Conservation (phyloP, 495 filamentous ascomycete species). For the Neurospora sublineolata region DNA sequence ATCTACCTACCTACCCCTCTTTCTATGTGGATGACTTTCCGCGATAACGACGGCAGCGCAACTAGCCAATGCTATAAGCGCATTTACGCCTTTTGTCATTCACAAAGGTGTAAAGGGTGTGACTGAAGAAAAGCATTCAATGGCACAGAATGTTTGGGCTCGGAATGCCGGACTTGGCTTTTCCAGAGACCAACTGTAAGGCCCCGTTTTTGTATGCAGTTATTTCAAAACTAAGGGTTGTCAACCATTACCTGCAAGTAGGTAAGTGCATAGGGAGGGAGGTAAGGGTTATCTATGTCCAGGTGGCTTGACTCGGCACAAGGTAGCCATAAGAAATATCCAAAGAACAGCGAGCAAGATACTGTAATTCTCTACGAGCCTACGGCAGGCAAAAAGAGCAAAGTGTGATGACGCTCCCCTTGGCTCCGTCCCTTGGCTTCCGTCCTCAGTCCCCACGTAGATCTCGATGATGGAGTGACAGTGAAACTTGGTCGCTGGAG, state of each 20-base stretch:
- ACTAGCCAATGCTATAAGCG: not conserved
- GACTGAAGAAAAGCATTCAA: not conserved
- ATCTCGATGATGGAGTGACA: not conserved
- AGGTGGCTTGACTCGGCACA: not conserved
- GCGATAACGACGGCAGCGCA: not conserved
- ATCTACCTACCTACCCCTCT: not conserved
- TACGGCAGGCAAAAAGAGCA: not conserved
- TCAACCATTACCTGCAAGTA: not conserved
- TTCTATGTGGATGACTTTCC: not conserved
- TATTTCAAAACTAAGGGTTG: not conserved
- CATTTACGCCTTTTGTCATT: not conserved
- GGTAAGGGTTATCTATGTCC: not conserved
- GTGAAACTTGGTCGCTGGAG: not conserved
- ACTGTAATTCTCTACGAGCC: too few species aligned
- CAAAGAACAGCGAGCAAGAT: too few species aligned
- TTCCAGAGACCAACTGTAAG: not conserved
- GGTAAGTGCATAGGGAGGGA: not conserved
- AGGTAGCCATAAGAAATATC: too few species aligned
- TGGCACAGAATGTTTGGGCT: not conserved
- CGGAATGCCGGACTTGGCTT: not conserved
- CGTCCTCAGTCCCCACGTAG: not conserved
- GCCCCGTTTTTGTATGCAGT: not conserved
- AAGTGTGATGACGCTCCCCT: not conserved
- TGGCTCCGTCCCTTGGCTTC: not conserved
- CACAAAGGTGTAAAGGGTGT: not conserved